Conservation (phyloP, 1,284 basidiomycete genomes). For the Gymnopus androsaceus region DNA sequence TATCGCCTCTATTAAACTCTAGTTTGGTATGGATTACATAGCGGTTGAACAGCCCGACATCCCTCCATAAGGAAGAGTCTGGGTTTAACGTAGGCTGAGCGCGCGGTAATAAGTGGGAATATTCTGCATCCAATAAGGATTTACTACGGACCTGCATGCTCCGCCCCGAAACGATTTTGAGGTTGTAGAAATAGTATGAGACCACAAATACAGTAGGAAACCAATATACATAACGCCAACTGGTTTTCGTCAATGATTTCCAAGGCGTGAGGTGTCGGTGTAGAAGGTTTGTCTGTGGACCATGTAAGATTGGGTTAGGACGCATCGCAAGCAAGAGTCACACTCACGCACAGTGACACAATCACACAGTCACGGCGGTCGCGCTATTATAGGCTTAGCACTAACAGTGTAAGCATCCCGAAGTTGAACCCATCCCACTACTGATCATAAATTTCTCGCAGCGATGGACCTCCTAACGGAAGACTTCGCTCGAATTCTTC, state of each 20-base stretch:
- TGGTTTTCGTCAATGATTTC: not conserved
- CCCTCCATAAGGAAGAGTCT: slow-evolving; percentile 59
- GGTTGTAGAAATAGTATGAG: slow-evolving; percentile 50
- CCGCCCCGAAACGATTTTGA: slow-evolving; percentile 59
- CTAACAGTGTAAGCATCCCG: too few relatives aligned
- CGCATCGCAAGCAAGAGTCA: too few relatives aligned
- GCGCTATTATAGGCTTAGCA: too few relatives aligned
- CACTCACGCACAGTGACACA: too few relatives aligned
- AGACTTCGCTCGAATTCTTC: too few relatives aligned
- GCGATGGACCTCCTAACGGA: too few relatives aligned
- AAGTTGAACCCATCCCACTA: too few relatives aligned
- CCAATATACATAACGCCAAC: slow-evolving; percentile 48
- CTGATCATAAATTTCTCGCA: too few relatives aligned
- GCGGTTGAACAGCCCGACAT: slow-evolving; percentile 66
- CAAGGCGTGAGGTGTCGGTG: not conserved
- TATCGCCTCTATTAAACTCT: slow-evolving; percentile 56
- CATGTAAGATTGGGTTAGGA: not conserved
- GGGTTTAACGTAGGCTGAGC: slow-evolving; percentile 76
- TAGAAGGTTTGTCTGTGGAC: not conserved
- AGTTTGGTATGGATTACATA: slow-evolving; percentile 40
- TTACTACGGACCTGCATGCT: slow-evolving; percentile 76
- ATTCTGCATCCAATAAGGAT: not conserved
- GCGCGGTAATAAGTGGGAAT: not conserved
- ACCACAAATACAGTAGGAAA: slow-evolving; percentile 54
- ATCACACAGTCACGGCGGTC: too few relatives aligned